Conservation (phyloP, 148 eudicot species). For the Fagopyrum esculentum region DNA sequence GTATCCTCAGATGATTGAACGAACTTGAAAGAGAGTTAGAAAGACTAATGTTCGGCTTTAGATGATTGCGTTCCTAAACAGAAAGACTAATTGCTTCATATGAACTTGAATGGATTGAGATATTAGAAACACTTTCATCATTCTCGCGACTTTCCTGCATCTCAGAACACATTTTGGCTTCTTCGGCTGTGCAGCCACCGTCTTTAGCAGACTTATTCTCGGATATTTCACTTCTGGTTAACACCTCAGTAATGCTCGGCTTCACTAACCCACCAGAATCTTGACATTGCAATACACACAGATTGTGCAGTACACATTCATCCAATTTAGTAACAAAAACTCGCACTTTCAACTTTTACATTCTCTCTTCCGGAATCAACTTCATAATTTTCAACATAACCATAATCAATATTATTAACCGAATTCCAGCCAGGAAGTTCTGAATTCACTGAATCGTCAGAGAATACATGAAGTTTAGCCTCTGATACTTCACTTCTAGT, state of each 20-base stretch:
- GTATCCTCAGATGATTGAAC: no score
- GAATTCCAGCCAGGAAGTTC: conserved; percentile 28
- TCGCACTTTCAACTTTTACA: conserved; percentile 18
- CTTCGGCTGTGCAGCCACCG: background rate
- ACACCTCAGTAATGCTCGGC: background rate
- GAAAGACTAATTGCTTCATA: background rate
- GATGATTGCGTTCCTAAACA: no score
- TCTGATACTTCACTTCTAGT: background rate
- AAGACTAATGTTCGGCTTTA: no score
- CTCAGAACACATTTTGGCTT: background rate
- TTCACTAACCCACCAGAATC: background rate
- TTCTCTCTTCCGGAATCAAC: no score
- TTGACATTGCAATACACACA: background rate
- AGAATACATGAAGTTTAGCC: conserved; percentile 22
- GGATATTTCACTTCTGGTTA: background rate
- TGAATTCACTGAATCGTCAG: conserved; percentile 35
- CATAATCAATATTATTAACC: conserved; percentile 28
- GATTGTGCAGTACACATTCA: background rate
- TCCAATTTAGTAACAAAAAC: conserved; percentile 13
- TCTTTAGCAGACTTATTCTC: background rate
- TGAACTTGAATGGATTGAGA: conserved; percentile 8
- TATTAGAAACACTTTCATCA: background rate
- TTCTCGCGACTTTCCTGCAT: background rate
- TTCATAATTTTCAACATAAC: no score
- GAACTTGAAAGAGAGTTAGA: no score